Conservation (phyloP, 495 filamentous ascomycete genomes). For the Penicillium taxi region DNA sequence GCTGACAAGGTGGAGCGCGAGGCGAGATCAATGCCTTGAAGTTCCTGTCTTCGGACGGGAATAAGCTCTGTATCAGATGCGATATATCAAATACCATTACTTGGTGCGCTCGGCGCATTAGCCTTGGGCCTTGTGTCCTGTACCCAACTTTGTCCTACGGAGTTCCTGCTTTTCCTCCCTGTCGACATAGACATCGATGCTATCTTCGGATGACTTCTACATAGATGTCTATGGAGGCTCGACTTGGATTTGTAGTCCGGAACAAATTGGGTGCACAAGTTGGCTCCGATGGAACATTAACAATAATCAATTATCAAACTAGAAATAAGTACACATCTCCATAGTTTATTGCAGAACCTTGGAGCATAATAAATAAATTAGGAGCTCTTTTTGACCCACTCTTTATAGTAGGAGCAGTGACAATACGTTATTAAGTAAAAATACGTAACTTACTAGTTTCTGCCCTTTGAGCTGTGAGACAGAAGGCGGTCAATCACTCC, state of each 20-base stretch:
- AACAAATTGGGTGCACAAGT: conserved; percentile 7
- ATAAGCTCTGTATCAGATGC: conserved; percentile 55
- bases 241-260: conserved; percentile 7
- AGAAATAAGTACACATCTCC: too few relatives aligned
- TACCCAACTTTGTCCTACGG: conserved; percentile 10
- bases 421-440: too few relatives aligned
- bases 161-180: conserved; percentile 3
- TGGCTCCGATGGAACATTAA: conserved; percentile 23
- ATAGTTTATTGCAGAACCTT: too few relatives aligned
- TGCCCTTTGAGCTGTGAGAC: too few relatives aligned
- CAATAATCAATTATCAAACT: too few relatives aligned
- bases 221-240: conserved; percentile 13
- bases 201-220: conserved; percentile 16
- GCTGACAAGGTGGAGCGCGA: conserved; percentile 52
- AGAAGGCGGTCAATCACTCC: too few relatives aligned
- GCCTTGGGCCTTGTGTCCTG: conserved; percentile 7
- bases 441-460: too few relatives aligned
- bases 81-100: conserved; percentile 41
- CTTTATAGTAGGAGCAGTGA: too few relatives aligned
- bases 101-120: conserved; percentile 4
- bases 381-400: too few relatives aligned
- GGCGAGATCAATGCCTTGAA: conserved; percentile 50
- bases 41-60: conserved; percentile 32
- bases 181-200: conserved; percentile 15
- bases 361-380: too few relatives aligned